These are phyloP conservation scores for Phaeosphaeria sp. DNA, from an alignment of 2,329 filamentous ascomycete genomes.

Conservation along the genomic window DNA sequence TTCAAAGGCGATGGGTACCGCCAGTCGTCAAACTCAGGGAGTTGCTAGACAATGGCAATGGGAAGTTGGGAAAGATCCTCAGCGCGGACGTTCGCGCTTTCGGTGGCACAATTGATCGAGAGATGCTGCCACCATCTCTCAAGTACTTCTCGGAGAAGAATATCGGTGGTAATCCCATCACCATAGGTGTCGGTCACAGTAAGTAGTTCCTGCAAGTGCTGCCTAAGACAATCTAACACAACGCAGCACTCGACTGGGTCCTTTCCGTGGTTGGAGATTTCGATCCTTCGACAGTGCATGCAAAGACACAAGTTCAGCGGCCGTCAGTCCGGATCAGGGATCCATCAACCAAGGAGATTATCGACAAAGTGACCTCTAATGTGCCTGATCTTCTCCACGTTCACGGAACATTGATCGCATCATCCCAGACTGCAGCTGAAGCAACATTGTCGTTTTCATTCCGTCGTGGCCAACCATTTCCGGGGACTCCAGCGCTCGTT, in stretches of 20 bases:
- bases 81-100: conserved; percentile 37
- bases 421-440: conserved; percentile 4
- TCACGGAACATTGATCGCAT: conserved; percentile 37
- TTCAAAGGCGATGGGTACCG: conserved; percentile 54
- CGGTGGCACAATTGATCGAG: conserved; percentile 24
- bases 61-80: conserved; percentile 52
- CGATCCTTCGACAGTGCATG: conserved; percentile 9
- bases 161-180: conserved; percentile 22
- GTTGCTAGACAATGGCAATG: conserved; percentile 45
- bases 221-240: not conserved
- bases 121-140: conserved; percentile 18
- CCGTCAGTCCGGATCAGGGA: conserved; percentile 21
- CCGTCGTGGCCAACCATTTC: conserved; percentile 23
- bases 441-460: conserved; percentile 17
- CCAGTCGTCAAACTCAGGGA: conserved; percentile 51
- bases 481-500: conserved; percentile 13
- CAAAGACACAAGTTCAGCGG: conserved; percentile 21
- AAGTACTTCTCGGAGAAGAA: conserved; percentile 22
- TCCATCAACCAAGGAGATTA: conserved; percentile 27
- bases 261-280: conserved; percentile 27
- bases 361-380: conserved; percentile 36
- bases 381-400: conserved; percentile 56
- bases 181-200: conserved; percentile 35
- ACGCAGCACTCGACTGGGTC: conserved; percentile 21
- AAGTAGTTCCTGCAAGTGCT: conserved; percentile 34